Conservation (phyloP, 2,329 filamentous ascomycete species). For the Aspergillus sp. region DNA sequence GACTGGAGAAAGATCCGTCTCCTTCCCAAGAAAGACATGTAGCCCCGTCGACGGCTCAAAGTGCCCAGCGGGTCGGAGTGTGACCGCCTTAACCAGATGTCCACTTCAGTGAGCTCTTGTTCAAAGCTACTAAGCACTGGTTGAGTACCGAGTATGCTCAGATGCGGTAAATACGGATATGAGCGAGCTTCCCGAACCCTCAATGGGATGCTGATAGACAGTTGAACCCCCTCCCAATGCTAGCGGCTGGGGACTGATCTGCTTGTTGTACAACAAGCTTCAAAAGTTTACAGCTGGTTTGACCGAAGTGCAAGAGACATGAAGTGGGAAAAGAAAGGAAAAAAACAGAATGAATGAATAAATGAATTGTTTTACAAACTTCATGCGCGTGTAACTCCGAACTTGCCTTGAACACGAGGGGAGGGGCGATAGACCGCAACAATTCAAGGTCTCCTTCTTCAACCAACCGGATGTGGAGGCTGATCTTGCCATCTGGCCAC, state of each 20-base stretch:
- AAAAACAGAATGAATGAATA: too few relatives aligned
- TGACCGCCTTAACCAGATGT: neutral
- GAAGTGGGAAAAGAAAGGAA: neutral
- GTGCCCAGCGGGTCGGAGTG: neutral
- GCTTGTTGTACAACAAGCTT: neutral
- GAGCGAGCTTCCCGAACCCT: neutral
- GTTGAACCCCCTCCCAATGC: too few relatives aligned
- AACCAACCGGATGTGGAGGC: neutral
- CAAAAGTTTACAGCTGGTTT: neutral
- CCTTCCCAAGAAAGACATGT: slow-evolving; percentile 8
- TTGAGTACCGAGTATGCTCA: too few relatives aligned
- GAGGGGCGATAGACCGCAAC: neutral
- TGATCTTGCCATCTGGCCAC: neutral
- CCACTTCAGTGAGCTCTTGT: neutral
- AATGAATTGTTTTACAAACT: neutral
- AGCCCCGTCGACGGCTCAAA: neutral
- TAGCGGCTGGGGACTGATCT: too few relatives aligned
- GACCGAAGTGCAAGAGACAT: neutral
- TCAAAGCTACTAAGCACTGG: neutral
- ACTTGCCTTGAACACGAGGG: slow-evolving; percentile 13
- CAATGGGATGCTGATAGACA: neutral
- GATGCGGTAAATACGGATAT: too few relatives aligned
- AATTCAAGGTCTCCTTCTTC: neutral
- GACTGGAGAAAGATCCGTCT: slow-evolving; percentile 5
- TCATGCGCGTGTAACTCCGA: neutral